Evolutionary conservation across 2,329 filamentous ascomycete species (phyloP), one percentile per base, ranked within the genome.

Genomic region (Albophoma yamanashiensis): DNA sequence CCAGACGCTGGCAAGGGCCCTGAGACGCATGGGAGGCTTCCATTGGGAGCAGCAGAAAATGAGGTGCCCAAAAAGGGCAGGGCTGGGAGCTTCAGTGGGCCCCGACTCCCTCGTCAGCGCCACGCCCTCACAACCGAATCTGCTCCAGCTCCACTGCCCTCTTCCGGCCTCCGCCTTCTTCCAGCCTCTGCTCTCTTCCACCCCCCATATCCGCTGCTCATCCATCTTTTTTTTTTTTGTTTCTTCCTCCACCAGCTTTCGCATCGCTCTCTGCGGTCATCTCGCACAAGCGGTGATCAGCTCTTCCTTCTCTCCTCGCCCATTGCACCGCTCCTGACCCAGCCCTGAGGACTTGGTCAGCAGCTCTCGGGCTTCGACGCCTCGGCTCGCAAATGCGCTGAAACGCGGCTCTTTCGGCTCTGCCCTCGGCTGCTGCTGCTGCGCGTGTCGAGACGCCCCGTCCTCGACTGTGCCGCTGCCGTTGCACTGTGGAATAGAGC

Each of bases 381-480:
- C 61, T 62, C 60, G 57, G 61, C 60, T 63, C 60, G 56, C 60
- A 59, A 59, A 64, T 65, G 64, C 61, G 57, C 62, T 65, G 60
- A 65, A 59, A 58, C 56, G 57, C 34, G 50, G 38, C 47, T 52
- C 53, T 57, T 20, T 57, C 60, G 62, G 59, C 58, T 61, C 43
- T 58, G 47, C 58, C 58, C 34, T 63, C 55, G 62, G 62, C 61
- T 47, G 40, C 56, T 65, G 64, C 34, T 38, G 39, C 39, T 59
- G 58, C 58, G 59, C 62, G 57, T 59, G 61, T 60, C 60, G 56
- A 57, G 59, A 57, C 55, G 55, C 52, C 43, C 47, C 43, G 27
- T 52, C 45, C 53, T 52, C 52, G 55, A 53, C 40, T 36, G 39
- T 55, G 56, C 59, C 52, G 31, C 36, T 57, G 55, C 58, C 42